phyloP scores from a whole-genome alignment of 768 basidiomycete genomes.

The Tremella yokohamensis region DNA sequence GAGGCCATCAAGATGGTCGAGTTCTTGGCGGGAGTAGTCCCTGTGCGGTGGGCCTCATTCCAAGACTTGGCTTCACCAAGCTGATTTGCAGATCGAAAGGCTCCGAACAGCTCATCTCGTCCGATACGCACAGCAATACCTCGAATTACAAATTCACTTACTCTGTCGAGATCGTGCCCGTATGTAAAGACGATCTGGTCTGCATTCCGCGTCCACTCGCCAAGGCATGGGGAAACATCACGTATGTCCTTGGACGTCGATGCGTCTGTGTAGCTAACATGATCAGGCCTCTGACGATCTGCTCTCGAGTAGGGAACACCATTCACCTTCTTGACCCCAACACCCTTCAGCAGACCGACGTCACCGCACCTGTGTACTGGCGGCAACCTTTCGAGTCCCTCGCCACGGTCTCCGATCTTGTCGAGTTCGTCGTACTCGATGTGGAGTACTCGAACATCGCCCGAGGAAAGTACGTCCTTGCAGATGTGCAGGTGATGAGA shows the following conservation, averaged over 20 bases:
- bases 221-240: slow-evolving; percentile 78
- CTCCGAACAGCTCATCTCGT: slow-evolving; percentile 89
- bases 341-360: slow-evolving; percentile 77
- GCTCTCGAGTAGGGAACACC: slow-evolving; percentile 85
- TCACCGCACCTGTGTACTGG: slow-evolving; percentile 79
- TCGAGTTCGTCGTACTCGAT: slow-evolving; percentile 93
- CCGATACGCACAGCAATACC: slow-evolving; percentile 85
- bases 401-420: slow-evolving; percentile 74
- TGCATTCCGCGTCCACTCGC: slow-evolving; percentile 82
- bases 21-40: slow-evolving; percentile 81
- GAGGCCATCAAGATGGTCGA: slow-evolving; percentile 97
- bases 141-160: slow-evolving; percentile 97
- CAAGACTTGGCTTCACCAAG: neutral
- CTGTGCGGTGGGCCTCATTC: slow-evolving; percentile 63
- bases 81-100: slow-evolving; percentile 66
- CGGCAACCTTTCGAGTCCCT: slow-evolving; percentile 82
- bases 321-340: slow-evolving; percentile 85
- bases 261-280: neutral
- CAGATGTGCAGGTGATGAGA: slow-evolving; percentile 81
- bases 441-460: slow-evolving; percentile 74
- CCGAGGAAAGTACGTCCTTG: slow-evolving; percentile 75
- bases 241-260: slow-evolving; percentile 35
- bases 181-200: slow-evolving; percentile 97
- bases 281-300: slow-evolving; percentile 70
- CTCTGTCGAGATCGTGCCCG: slow-evolving; percentile 92